These are phyloP conservation scores for Phialophora tarda DNA, from an alignment of 2,329 filamentous ascomycete genomes.

Conservation along the genomic window DNA sequence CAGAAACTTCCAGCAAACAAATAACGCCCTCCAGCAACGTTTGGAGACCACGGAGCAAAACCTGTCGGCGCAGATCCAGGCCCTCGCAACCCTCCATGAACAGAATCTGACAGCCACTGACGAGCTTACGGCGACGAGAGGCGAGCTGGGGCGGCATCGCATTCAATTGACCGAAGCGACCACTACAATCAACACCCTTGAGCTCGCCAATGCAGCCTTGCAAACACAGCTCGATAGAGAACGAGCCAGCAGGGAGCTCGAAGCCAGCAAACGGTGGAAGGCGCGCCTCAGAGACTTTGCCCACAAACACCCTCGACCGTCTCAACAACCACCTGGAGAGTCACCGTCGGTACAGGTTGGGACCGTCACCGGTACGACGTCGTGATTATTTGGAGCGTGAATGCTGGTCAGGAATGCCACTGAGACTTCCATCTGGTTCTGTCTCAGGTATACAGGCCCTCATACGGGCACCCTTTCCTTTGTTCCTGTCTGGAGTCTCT, in stretches of 20 bases:
- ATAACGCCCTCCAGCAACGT: neutral
- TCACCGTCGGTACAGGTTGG: neutral
- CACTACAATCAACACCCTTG: neutral
- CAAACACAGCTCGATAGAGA: neutral
- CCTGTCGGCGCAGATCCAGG: neutral
- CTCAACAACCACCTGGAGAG: constrained; percentile 1
- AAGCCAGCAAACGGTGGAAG: neutral
- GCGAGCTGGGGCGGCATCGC: neutral
- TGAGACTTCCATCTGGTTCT: neutral
- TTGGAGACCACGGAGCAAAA: constrained; percentile 1
- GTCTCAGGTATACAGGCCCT: neutral
- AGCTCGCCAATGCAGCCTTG: neutral
- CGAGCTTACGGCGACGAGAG: neutral
- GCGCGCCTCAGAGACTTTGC: neutral
- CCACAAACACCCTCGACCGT: neutral
- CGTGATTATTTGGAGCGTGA: neutral
- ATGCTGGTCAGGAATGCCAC: neutral
- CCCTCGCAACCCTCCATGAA: neutral
- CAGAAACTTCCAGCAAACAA: neutral
- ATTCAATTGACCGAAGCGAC: neutral
- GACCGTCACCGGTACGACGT: neutral
- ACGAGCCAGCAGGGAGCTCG: neutral
- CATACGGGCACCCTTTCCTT: neutral
- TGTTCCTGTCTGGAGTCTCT: neutral
- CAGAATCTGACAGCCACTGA: neutral